phyloP scores from a whole-genome alignment of 148 eudicot genomes.

The Agrostemma githago region DNA sequence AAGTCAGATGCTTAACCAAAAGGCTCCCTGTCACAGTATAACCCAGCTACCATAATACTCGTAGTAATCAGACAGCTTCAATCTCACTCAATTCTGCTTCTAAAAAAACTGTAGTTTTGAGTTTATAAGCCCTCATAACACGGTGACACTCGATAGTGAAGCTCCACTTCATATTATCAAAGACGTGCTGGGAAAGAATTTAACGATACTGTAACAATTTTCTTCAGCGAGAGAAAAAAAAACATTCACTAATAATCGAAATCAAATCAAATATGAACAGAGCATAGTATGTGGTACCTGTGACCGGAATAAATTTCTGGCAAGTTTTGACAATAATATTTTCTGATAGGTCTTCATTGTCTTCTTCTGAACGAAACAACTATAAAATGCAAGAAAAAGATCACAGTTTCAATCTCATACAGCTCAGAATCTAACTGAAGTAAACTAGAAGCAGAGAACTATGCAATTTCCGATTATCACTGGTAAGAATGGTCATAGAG shows the following conservation, averaged over 20 bases:
- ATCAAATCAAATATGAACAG: slow-evolving; percentile 10
- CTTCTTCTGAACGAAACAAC: slow-evolving; percentile 72
- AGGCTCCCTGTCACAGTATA: neutral
- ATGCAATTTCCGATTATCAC: neutral
- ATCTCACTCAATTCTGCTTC: neutral
- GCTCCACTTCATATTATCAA: neutral
- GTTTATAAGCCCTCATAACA: neutral
- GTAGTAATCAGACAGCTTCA: neutral
- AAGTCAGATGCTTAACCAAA: neutral
- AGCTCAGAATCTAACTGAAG: neutral
- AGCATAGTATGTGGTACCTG: slow-evolving; percentile 47
- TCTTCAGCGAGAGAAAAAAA: neutral
- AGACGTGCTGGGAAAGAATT: neutral
- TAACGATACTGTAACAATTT: neutral
- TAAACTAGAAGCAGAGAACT: neutral
- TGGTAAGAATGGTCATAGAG: neutral
- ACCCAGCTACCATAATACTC: neutral
- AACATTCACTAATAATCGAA: neutral
- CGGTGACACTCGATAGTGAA: neutral
- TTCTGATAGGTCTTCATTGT: slow-evolving; percentile 79
- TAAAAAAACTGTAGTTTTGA: neutral
- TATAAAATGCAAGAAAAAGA: slow-evolving; percentile 2
- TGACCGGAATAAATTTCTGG: slow-evolving; percentile 87
- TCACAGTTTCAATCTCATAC: slow-evolving; percentile 1
- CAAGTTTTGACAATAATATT: slow-evolving; percentile 90